phyloP scores from a whole-genome alignment of 768 basidiomycete genomes.

The Peribolospora kevripleyi region DNA sequence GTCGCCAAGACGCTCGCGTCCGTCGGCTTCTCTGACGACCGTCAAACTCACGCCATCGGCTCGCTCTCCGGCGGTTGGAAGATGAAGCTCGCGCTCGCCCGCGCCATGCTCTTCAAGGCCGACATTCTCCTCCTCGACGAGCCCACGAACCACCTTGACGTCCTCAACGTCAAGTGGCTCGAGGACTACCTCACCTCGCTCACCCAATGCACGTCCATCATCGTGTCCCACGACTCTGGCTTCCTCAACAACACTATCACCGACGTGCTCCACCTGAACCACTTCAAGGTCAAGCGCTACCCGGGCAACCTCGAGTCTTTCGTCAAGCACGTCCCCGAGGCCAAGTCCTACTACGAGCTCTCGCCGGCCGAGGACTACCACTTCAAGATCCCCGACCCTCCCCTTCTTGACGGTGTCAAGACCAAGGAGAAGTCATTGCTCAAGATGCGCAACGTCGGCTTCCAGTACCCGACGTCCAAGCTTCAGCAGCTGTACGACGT shows the following conservation, averaged over 20 bases:
- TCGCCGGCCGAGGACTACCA: slow-evolving; percentile 46
- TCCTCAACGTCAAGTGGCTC: slow-evolving; percentile 68
- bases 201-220: slow-evolving; percentile 68
- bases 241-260: slow-evolving; percentile 90
- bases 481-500: slow-evolving; percentile 68
- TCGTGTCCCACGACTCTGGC: slow-evolving; percentile 89
- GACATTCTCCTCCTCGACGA: slow-evolving; percentile 36
- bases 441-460: slow-evolving; percentile 74
- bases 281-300: slow-evolving; percentile 78
- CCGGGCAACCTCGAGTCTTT: slow-evolving; percentile 77
- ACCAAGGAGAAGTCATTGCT: slow-evolving; percentile 36
- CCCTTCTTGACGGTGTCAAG: slow-evolving; percentile 79
- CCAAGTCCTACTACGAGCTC: slow-evolving; percentile 88
- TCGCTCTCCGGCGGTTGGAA: slow-evolving; percentile 95
- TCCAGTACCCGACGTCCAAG: slow-evolving; percentile 67
- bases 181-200: slow-evolving; percentile 36
- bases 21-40: slow-evolving; percentile 73
- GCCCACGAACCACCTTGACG: slow-evolving; percentile 69
- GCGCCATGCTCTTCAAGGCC: slow-evolving; percentile 88
- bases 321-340: slow-evolving; percentile 72
- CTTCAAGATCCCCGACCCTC: slow-evolving; percentile 78
- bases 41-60: slow-evolving; percentile 66
- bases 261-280: slow-evolving; percentile 57
- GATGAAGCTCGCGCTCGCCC: slow-evolving; percentile 90
- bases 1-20: slow-evolving; percentile 55